These are phyloP conservation scores for Saturnispora gosingensis DNA, from an alignment of 805 yeast species.

Conservation along the genomic window DNA sequence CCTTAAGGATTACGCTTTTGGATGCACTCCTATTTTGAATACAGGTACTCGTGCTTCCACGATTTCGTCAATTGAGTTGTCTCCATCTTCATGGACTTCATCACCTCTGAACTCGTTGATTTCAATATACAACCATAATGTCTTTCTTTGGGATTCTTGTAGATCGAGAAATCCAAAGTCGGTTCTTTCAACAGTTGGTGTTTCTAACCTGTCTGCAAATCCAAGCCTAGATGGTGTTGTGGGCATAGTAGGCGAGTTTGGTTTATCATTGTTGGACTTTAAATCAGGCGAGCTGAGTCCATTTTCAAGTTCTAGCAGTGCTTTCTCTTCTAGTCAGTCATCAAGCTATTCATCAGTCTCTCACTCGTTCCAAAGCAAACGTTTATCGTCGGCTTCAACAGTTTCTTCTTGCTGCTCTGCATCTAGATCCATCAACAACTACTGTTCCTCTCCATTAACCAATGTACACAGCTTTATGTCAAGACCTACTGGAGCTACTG, in stretches of 20 bases:
- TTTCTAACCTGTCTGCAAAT: constrained; percentile 42
- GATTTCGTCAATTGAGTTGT: constrained; percentile 29
- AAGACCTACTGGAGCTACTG: constrained; percentile 26
- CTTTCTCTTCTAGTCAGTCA: neutral
- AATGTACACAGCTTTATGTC: neutral
- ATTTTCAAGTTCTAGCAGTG: neutral
- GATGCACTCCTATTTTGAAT: constrained; percentile 11
- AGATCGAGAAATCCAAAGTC: constrained; percentile 51
- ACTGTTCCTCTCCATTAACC: neutral
- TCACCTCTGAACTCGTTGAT: constrained; percentile 41
- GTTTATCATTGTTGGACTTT: constrained; percentile 66
- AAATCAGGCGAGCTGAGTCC: constrained; percentile 29
- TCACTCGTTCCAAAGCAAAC: neutral
- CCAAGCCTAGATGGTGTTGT: constrained; percentile 40
- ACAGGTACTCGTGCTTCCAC: constrained; percentile 16
- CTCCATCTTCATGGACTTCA: constrained; percentile 33
- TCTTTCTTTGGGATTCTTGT: constrained; percentile 70
- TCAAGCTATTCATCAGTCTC: neutral
- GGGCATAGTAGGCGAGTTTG: constrained; percentile 62
- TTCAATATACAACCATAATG: constrained; percentile 55
- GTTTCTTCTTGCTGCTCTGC: neutral
- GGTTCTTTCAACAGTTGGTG: constrained; percentile 42
- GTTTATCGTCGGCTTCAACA: neutral
- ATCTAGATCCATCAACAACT: neutral
- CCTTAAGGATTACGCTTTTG: constrained; percentile 19